These are phyloP conservation scores for Jaltomata sinuosa DNA, from an alignment of 257 asterid genomes.

Conservation along the genomic window DNA sequence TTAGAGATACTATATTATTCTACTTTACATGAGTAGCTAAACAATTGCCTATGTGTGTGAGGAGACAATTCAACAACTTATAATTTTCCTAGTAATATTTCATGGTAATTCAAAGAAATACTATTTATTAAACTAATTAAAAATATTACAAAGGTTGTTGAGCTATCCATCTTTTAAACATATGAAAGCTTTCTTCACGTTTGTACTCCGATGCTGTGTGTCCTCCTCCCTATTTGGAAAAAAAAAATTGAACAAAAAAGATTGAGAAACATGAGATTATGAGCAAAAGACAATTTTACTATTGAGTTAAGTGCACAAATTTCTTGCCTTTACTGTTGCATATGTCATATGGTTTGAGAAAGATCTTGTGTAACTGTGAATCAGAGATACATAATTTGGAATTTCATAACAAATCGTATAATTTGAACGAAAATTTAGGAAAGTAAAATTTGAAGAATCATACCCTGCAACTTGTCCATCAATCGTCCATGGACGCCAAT, in stretches of 20 bases:
- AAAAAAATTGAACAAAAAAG: background rate
- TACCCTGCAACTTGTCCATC: slow-evolving; percentile 47
- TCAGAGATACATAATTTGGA: no score
- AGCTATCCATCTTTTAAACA: background rate
- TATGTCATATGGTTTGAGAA: slow-evolving; percentile 23
- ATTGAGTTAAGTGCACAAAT: background rate
- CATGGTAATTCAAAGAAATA: no score
- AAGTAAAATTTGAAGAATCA: background rate
- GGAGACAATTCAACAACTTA: no score
- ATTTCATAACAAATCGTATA: background rate
- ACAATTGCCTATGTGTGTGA: no score
- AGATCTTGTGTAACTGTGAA: slow-evolving; percentile 24
- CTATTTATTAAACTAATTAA: no score
- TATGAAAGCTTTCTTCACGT: background rate
- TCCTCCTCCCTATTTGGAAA: background rate
- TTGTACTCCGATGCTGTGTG: background rate
- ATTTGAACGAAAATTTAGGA: no score
- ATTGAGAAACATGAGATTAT: background rate
- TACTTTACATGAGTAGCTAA: no score
- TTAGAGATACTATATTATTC: no score
- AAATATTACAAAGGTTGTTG: background rate
- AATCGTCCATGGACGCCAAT: slow-evolving; percentile 25
- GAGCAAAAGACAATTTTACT: background rate
- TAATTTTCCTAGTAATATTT: no score
- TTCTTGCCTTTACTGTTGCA: slow-evolving; percentile 33